Conservation (phyloP, 2,329 filamentous ascomycete species). For the Neospermospora avenae region DNA sequence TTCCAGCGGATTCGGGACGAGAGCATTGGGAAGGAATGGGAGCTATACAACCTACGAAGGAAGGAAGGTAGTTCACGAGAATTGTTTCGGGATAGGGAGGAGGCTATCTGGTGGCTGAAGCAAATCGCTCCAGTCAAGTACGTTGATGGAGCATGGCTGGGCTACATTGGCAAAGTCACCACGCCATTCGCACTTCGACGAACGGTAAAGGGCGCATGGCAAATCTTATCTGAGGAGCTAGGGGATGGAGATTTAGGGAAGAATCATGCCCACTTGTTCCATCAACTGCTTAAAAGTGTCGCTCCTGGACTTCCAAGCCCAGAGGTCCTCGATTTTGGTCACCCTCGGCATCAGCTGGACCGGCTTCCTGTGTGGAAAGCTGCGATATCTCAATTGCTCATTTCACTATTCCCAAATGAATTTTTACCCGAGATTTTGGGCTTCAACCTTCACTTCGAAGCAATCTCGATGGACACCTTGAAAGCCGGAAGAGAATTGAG, state of each 20-base stretch:
- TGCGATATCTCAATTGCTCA: slow-evolving; percentile 43
- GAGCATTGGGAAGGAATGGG: slow-evolving; percentile 37
- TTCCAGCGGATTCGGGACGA: slow-evolving; percentile 37
- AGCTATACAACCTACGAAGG: slow-evolving; percentile 26
- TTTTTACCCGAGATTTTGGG: slow-evolving; percentile 50
- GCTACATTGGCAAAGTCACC: slow-evolving; percentile 43
- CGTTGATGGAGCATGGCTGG: slow-evolving; percentile 49
- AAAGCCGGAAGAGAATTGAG: slow-evolving; percentile 42
- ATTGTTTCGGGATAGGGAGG: slow-evolving; percentile 36
- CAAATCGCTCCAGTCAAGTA: slow-evolving; percentile 43
- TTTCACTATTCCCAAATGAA: slow-evolving; percentile 47
- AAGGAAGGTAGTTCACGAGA: slow-evolving; percentile 36
- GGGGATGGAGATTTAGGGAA: slow-evolving; percentile 46
- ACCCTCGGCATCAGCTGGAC: slow-evolving; percentile 17
- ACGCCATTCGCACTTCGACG: slow-evolving; percentile 41
- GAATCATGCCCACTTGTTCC: slow-evolving; percentile 42
- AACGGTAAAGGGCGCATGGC: slow-evolving; percentile 45
- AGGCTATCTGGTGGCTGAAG: slow-evolving; percentile 40
- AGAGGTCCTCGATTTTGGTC: slow-evolving; percentile 18
- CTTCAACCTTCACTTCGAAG: slow-evolving; percentile 49
- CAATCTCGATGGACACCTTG: slow-evolving; percentile 40
- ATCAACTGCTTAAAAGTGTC: slow-evolving; percentile 31
- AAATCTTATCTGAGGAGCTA: slow-evolving; percentile 48
- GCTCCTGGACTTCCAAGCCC: slow-evolving; percentile 27
- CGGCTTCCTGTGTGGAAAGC: slow-evolving; percentile 39